Evolutionary conservation across 2,329 filamentous ascomycete species (phyloP).

Genomic region (Fusarium brachygibbosum): DNA sequence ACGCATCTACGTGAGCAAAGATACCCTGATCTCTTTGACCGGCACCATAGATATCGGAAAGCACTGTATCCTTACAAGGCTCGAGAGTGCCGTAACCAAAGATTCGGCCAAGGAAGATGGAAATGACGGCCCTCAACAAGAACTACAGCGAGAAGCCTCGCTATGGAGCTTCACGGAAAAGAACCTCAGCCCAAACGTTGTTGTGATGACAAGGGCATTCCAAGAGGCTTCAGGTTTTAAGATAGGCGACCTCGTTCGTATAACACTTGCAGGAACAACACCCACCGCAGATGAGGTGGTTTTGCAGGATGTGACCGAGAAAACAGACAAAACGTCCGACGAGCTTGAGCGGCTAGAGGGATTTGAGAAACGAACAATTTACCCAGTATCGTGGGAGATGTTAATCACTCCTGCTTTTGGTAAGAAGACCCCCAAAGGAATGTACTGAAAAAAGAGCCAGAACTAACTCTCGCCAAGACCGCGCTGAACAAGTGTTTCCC

Average conservation of each 20-base stretch:
- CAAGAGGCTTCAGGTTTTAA: conserved; percentile 80
- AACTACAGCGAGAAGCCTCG: conserved; percentile 59
- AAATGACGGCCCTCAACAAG: conserved; percentile 9
- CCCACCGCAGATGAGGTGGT: conserved; percentile 70
- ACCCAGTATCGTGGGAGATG: conserved; percentile 55
- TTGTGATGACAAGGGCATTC: conserved; percentile 80
- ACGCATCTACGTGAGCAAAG: conserved; percentile 63
- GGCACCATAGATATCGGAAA: conserved; percentile 60
- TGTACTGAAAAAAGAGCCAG: no score
- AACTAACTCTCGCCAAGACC: conserved; percentile 56
- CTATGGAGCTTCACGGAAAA: conserved; percentile 67
- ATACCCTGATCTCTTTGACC: conserved; percentile 61
- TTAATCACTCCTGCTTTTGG: conserved; percentile 53
- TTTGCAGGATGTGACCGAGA: conserved; percentile 68
- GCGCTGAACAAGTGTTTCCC: conserved; percentile 76
- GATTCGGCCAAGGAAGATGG: conserved; percentile 21
- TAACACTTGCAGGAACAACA: conserved; percentile 70
- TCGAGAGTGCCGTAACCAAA: conserved; percentile 29
- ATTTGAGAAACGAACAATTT: conserved; percentile 49
- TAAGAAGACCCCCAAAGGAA: conserved; percentile 29
- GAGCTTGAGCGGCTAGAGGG: conserved; percentile 23
- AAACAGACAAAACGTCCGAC: conserved; percentile 18
- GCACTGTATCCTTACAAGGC: conserved; percentile 58
- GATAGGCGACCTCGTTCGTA: conserved; percentile 73
- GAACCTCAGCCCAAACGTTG: conserved; percentile 75